phyloP scores from a whole-genome alignment of 1,139 yeast genomes.

The Arxiozyma slooffiae region DNA sequence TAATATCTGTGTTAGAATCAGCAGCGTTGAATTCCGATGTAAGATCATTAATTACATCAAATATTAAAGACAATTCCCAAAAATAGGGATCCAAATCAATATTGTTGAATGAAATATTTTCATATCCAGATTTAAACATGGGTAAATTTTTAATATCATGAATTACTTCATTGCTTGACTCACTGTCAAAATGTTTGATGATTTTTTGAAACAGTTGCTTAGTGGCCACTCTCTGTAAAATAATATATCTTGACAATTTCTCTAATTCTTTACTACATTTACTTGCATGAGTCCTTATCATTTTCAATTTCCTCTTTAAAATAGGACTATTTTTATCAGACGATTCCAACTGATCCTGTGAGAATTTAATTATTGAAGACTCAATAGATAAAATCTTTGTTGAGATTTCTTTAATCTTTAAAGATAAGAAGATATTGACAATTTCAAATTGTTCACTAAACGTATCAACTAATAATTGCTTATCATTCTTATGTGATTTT shows the following conservation, averaged over 20 bases:
- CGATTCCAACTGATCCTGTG: not conserved
- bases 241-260: slow-evolving; percentile 60
- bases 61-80: slow-evolving; percentile 49
- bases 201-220: slow-evolving; percentile 76
- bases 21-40: not conserved
- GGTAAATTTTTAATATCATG: slow-evolving; percentile 32
- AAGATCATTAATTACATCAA: slow-evolving; percentile 39
- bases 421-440: slow-evolving; percentile 22
- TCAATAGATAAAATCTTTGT: slow-evolving; percentile 24
- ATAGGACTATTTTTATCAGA: not conserved
- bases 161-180: slow-evolving; percentile 27
- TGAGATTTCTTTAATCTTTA: slow-evolving; percentile 27
- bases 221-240: slow-evolving; percentile 73
- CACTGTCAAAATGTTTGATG: slow-evolving; percentile 43
- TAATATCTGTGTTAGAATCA: not conserved
- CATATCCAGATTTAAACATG: slow-evolving; percentile 28
- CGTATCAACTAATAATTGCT: slow-evolving; percentile 15
- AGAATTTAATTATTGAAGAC: slow-evolving; percentile 10
- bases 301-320: slow-evolving; percentile 10
- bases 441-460: slow-evolving; percentile 32
- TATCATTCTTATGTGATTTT: slow-evolving; percentile 11
- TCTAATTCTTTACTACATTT: slow-evolving; percentile 41
- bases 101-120: slow-evolving; percentile 47
- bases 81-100: slow-evolving; percentile 59
- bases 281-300: slow-evolving; percentile 16